These are phyloP conservation scores for Begonia peltatifolia DNA, from an alignment of 306 rosid genomes.

Conservation along the genomic window DNA sequence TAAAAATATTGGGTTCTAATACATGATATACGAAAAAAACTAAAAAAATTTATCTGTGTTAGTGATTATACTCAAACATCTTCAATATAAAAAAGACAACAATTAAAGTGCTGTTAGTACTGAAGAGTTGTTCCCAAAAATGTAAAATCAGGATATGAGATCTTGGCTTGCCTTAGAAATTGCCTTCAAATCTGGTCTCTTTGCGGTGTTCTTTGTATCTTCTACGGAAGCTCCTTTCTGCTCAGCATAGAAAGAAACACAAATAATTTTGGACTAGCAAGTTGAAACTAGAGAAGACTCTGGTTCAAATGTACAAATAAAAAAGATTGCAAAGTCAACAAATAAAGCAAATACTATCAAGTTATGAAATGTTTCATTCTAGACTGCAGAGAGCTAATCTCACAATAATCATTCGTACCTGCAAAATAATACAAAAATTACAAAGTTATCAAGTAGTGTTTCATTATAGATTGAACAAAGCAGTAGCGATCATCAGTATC, in stretches of 20 bases:
- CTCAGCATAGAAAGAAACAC: not conserved
- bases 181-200: conserved; percentile 93
- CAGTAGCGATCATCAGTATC: not conserved
- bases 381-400: not conserved
- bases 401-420: not conserved
- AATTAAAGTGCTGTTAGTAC: too few relatives aligned
- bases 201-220: conserved; percentile 24
- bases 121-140: too few relatives aligned
- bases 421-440: too few relatives aligned
- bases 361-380: too few relatives aligned
- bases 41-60: too few relatives aligned
- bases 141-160: not conserved
- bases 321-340: too few relatives aligned
- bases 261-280: not conserved
- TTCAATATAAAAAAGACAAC: too few relatives aligned
- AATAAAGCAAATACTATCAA: too few relatives aligned
- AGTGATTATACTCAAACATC: too few relatives aligned
- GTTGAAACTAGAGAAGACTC: not conserved
- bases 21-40: too few relatives aligned
- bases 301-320: not conserved
- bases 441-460: not conserved
- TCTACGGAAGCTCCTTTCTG: conserved; percentile 19
- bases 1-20: too few relatives aligned
- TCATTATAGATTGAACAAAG: not conserved
- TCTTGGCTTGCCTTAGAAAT: conserved; percentile 49